Conservation (phyloP, 345 rosid species). For the Lumnitzera racemosa region DNA sequence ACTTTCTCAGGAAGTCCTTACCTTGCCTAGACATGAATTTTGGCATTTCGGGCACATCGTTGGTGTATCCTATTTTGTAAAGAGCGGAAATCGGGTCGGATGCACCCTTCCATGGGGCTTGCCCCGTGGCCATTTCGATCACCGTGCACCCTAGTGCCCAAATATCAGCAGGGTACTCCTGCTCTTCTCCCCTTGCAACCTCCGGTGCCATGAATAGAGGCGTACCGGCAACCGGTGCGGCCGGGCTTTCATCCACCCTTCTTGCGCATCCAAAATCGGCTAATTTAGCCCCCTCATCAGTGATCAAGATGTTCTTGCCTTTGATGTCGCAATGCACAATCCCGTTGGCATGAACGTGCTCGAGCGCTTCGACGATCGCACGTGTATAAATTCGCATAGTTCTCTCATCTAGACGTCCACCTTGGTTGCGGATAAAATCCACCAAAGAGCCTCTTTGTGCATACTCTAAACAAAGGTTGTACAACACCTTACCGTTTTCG, state of each 20-base stretch:
- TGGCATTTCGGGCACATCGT: conserved; percentile 35
- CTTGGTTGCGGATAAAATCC: conserved; percentile 26
- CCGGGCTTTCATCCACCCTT: conserved; percentile 10
- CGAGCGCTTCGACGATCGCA: conserved; percentile 38
- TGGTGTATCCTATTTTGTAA: conserved; percentile 39
- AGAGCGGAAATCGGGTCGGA: conserved; percentile 37
- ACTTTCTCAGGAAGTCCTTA: conserved; percentile 42
- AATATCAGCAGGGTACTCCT: conserved; percentile 42
- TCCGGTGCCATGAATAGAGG: conserved; percentile 67
- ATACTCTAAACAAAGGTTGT: conserved; percentile 63
- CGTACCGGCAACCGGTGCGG: conserved; percentile 28
- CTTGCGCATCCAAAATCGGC: conserved; percentile 64
- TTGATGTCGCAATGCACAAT: conserved; percentile 78
- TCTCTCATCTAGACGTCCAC: conserved; percentile 39
- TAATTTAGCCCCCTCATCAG: conserved; percentile 29
- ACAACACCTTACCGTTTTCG: conserved; percentile 39
- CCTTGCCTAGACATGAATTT: conserved; percentile 27
- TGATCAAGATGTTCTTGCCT: conserved; percentile 38
- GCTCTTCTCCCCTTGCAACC: conserved; percentile 52
- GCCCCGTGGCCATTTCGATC: conserved; percentile 51
- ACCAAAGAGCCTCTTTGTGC: conserved; percentile 53
- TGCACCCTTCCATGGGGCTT: conserved; percentile 28
- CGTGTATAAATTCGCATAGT: conserved; percentile 34
- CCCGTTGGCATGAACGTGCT: conserved; percentile 48
- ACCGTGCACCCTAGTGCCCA: conserved; percentile 65